These are phyloP conservation scores for Brassica cretica DNA, from an alignment of 345 rosid genomes.

Conservation along the genomic window DNA sequence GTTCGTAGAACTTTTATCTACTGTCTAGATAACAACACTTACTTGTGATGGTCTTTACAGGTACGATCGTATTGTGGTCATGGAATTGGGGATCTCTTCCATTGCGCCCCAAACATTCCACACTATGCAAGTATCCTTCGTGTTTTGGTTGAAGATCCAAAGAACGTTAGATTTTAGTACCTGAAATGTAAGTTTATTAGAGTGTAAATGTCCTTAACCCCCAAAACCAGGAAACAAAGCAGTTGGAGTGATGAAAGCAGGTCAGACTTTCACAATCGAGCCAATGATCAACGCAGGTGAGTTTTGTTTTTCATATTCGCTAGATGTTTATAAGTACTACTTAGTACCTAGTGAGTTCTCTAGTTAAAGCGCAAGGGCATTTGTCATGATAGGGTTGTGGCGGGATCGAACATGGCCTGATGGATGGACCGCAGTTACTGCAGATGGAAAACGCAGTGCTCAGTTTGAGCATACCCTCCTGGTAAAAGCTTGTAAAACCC, in stretches of 20 bases:
- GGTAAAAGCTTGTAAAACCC: constrained; percentile 44
- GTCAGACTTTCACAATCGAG: constrained; percentile 94
- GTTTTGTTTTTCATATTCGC: constrained; percentile 9
- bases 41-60: constrained; percentile 44
- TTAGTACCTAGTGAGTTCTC: constrained; percentile 30
- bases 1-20: constrained; percentile 3
- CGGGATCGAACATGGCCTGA: constrained; percentile 96
- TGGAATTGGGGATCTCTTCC: constrained; percentile 96
- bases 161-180: too few species aligned
- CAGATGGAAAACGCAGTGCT: too few species aligned
- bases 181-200: too few species aligned
- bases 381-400: constrained; percentile 68
- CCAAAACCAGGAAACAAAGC: constrained; percentile 79
- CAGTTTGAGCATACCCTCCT: constrained; percentile 97
- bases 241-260: constrained; percentile 95
- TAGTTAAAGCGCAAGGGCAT: not conserved
- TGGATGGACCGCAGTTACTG: constrained; percentile 96
- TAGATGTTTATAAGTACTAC: not conserved
- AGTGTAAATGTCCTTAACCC: constrained; percentile 45
- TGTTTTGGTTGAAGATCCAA: too few species aligned
- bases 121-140: constrained; percentile 77
- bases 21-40: not conserved
- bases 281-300: constrained; percentile 98
- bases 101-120: constrained; percentile 97
- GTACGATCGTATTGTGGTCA: constrained; percentile 95